Base-by-base conservation (phyloP, 441 rosid species). In the Gossypium trilobum region DNA sequence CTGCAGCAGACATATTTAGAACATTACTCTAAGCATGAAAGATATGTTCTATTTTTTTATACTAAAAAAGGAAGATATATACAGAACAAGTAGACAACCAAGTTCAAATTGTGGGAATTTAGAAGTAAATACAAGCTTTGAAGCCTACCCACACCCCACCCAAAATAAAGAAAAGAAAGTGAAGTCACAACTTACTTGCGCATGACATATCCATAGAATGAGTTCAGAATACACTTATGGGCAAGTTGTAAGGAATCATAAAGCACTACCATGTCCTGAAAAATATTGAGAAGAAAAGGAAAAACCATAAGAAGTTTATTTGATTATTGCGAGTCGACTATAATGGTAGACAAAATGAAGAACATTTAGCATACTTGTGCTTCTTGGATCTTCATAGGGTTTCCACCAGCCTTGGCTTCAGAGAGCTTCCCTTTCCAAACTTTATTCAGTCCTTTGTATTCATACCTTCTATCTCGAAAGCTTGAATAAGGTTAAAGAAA, bases 181-280 rank as follows among this genome's bases (percentile, higher is more conserved):
- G 10, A 14, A 51, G 58, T 16, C 23, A 72, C 74, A 54, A 82
- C 99, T 87, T 78, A 95, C 99, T 95, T 95, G 84, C 97, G 97
- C 99, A 95, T 95, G 83, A 95, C 99, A 85, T 95, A 95, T 84
- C 99, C 99, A 81, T 95, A 95, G 82, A 92, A 95, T 33, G 99
- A 95, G 84, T 95, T 95, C 77, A 92, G 98, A 17, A 92, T 95
- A 75, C 97, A 91, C 82, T 95, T 95, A 83, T 92, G 99, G 78
- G 99, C 98, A 68, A 95, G 97, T 85, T 95, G 99, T 78, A 95
- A 79, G 69, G 99, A 95, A 85, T 92, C 99, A 79, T 91, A 95
- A 77, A 95, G 92, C 80, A 95, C 96, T 64, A 95, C 97, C 99
- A 95, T 88, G 81, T 95, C 97, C 99, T 95, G 89, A 79, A 79